Percentiles rank a stretch among this genome's conserved stretches.
These are phyloP conservation scores for Backusella morwellensis DNA, from an alignment of 192 early-diverging fungal genomes.

Conservation along the genomic window DNA sequence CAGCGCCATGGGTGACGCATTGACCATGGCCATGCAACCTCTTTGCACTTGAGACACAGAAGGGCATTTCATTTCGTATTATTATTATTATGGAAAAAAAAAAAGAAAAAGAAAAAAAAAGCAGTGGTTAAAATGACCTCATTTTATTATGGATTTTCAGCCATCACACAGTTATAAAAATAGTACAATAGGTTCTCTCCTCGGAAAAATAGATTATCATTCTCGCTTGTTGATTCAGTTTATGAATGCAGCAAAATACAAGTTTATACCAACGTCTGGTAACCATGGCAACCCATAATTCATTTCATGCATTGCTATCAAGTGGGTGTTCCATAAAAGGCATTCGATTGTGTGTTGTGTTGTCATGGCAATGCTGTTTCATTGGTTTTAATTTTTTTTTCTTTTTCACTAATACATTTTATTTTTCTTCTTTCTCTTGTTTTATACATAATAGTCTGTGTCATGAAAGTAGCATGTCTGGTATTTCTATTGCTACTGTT, in stretches of 20 bases:
- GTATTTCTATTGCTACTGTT: neutral
- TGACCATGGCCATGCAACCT: conserved; percentile 1
- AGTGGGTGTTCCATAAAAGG: neutral
- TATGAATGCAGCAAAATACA: too few species aligned
- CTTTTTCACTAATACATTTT: neutral
- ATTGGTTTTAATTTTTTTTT: neutral
- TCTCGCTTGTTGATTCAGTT: too few species aligned
- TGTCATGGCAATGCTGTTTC: too few species aligned
- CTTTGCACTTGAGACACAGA: neutral
- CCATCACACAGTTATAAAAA: too few species aligned
- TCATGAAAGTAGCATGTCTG: neutral
- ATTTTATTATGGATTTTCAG: too few species aligned
- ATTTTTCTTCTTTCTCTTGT: neutral
- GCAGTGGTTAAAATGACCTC: too few species aligned
- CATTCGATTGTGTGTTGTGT: neutral
- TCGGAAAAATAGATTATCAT: too few species aligned
- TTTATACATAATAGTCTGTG: neutral
- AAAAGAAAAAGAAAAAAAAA: neutral
- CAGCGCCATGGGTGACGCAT: conserved; percentile 13
- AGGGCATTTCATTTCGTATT: conserved; percentile 1
- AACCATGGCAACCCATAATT: too few species aligned
- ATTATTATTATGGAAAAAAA: neutral
- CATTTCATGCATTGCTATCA: too few species aligned
- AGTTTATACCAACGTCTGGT: too few species aligned
- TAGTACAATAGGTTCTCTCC: too few species aligned